Evolutionary conservation across 2,329 filamentous ascomycete species (phyloP).

Genomic region (Aspergillus calidoustus): DNA sequence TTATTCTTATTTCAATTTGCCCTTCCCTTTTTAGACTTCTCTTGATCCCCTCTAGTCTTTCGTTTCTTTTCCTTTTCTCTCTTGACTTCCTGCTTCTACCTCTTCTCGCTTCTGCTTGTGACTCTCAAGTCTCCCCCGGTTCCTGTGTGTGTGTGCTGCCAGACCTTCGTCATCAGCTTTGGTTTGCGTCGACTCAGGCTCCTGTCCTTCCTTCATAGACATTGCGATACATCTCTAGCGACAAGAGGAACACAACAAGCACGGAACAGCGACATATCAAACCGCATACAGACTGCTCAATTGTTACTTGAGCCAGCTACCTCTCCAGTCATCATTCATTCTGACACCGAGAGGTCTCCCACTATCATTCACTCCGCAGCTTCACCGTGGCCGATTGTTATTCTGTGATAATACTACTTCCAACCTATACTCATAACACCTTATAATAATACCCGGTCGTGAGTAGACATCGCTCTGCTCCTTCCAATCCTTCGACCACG

Average conservation of each 20-base stretch:
- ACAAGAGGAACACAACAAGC: slow-evolving; percentile 10
- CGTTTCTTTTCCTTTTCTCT: slow-evolving; percentile 29
- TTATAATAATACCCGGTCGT: slow-evolving; percentile 22
- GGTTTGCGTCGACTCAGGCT: slow-evolving; percentile 32
- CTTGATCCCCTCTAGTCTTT: slow-evolving; percentile 37
- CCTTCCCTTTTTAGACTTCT: slow-evolving; percentile 34
- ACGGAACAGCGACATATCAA: slow-evolving; percentile 6
- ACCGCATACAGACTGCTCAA: slow-evolving; percentile 3
- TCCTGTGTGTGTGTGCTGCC: slow-evolving; percentile 26
- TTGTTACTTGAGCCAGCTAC: slow-evolving; percentile 1
- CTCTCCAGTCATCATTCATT: slow-evolving; percentile 26
- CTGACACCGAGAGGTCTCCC: not conserved
- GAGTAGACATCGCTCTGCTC: slow-evolving; percentile 10
- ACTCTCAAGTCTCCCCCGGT: slow-evolving; percentile 30
- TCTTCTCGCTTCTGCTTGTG: slow-evolving; percentile 25
- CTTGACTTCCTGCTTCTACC: slow-evolving; percentile 36
- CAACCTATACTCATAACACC: slow-evolving; percentile 17
- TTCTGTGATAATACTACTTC: slow-evolving; percentile 5
- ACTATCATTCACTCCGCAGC: not conserved
- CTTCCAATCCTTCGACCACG: not conserved
- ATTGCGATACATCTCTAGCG: slow-evolving; percentile 13
- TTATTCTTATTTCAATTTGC: slow-evolving; percentile 29
- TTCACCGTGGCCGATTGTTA: slow-evolving; percentile 13
- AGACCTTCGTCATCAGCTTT: slow-evolving; percentile 23
- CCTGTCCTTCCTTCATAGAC: slow-evolving; percentile 41